Evolutionary conservation across 2,329 filamentous ascomycete species (phyloP).

Genomic region (Microcyclospora tardicrescens): DNA sequence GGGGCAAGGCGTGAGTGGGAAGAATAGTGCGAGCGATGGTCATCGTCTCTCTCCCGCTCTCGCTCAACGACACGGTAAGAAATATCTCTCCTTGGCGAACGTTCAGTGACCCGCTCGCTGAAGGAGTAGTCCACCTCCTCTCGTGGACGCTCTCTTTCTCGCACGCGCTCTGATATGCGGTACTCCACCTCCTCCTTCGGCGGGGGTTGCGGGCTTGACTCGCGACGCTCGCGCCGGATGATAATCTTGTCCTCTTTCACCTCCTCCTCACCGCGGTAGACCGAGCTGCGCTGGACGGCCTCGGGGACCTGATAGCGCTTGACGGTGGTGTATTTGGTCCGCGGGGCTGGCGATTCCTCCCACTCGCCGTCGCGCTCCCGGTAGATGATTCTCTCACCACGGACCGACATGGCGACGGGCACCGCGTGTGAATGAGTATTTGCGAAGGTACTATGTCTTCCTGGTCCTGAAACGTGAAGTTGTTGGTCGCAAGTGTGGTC

Average conservation of each 20-base stretch:
- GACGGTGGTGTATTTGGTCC: slow-evolving; percentile 42
- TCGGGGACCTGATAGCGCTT: slow-evolving; percentile 48
- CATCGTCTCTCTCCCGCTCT: slow-evolving; percentile 12
- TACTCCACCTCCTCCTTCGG: slow-evolving; percentile 12
- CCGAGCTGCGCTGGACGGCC: slow-evolving; percentile 22
- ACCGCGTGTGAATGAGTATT: too few species aligned
- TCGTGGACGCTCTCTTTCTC: slow-evolving; percentile 8
- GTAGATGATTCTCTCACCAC: slow-evolving; percentile 25
- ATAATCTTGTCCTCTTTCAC: slow-evolving; percentile 36
- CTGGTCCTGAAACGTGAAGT: too few species aligned
- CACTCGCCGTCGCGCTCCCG: slow-evolving; percentile 34
- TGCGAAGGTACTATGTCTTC: too few species aligned
- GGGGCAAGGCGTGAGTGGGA: slow-evolving; percentile 10
- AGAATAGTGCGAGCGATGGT: slow-evolving; percentile 3
- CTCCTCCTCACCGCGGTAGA: slow-evolving; percentile 20
- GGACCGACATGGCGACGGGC: slow-evolving; percentile 23
- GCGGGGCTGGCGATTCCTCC: slow-evolving; percentile 14
- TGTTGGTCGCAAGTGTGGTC: too few species aligned
- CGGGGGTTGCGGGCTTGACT: slow-evolving; percentile 7
- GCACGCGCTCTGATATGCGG: slow-evolving; percentile 12
- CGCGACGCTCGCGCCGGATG: slow-evolving; percentile 29
- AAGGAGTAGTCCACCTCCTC: slow-evolving; percentile 20
- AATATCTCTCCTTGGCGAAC: slow-evolving; percentile 19
- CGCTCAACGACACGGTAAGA: slow-evolving; percentile 21
- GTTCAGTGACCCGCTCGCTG: slow-evolving; percentile 28